Evolutionary conservation across 352 stramenopile genomes (phyloP).

Genomic region (Globisporangium rhizosaccharum): DNA sequence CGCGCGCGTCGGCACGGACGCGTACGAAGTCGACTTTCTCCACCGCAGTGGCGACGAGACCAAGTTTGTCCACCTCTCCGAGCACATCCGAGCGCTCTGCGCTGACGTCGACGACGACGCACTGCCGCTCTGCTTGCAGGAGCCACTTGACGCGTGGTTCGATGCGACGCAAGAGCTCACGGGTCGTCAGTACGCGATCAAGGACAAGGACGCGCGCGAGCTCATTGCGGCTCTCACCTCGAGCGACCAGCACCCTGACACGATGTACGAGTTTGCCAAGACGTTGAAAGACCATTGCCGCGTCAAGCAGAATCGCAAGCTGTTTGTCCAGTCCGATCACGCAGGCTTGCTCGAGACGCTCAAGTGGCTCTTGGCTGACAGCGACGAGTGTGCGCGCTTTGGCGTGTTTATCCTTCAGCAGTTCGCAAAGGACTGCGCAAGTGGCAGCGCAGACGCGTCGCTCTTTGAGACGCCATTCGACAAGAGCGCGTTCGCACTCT

Average conservation of each 20-base stretch:
- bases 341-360: constrained; percentile 41
- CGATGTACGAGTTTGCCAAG: constrained; percentile 59
- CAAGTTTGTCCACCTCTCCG: constrained; percentile 45
- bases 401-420: constrained; percentile 63
- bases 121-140: constrained; percentile 38
- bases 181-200: constrained; percentile 51
- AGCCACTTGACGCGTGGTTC: constrained; percentile 48
- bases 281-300: constrained; percentile 66
- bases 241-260: constrained; percentile 42
- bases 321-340: constrained; percentile 43
- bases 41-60: constrained; percentile 45
- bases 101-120: constrained; percentile 53
- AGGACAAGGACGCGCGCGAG: constrained; percentile 31
- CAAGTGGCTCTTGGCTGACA: constrained; percentile 62
- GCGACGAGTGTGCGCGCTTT: constrained; percentile 50
- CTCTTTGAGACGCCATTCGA: constrained; percentile 58
- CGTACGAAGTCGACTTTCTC: constrained; percentile 60
- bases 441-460: constrained; percentile 11
- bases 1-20: constrained; percentile 25
- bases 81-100: constrained; percentile 50
- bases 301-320: constrained; percentile 60
- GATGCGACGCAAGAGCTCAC: constrained; percentile 45
- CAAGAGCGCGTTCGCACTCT: constrained; percentile 49
- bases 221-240: constrained; percentile 62
- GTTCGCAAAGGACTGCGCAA: constrained; percentile 39